phyloP scores from a whole-genome alignment of 495 filamentous ascomycete genomes.

The Patellaria atrata region DNA sequence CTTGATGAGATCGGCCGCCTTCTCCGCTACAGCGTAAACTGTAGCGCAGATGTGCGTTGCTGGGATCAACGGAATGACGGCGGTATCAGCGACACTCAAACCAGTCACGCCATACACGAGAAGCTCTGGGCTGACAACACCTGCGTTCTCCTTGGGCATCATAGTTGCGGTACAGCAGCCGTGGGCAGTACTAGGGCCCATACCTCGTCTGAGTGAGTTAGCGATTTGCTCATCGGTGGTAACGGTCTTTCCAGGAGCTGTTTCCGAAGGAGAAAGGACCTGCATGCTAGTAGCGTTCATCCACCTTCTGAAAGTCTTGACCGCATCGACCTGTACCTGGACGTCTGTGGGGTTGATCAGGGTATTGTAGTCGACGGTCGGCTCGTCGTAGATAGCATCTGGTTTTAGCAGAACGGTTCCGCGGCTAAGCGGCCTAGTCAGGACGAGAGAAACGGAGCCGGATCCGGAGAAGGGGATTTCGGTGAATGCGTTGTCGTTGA shows the following conservation, averaged over 20 bases:
- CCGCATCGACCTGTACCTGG: conserved; percentile 9
- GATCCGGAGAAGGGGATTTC: conserved; percentile 13
- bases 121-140: conserved; percentile 3
- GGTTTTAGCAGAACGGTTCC: conserved; percentile 12
- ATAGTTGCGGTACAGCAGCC: conserved; percentile 1
- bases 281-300: background rate
- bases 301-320: conserved; percentile 1
- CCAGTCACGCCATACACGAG: conserved; percentile 7
- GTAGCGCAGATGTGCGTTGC: conserved; percentile 1
- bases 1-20: conserved; percentile 10
- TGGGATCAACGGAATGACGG: conserved; percentile 2
- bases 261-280: conserved; percentile 2
- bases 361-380: conserved; percentile 13
- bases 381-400: conserved; percentile 3
- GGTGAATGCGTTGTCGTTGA: conserved; percentile 4
- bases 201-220: background rate
- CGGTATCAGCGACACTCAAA: conserved; percentile 4
- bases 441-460: conserved; percentile 8
- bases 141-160: conserved; percentile 6
- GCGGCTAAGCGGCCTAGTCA: conserved; percentile 18
- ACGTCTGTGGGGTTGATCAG: conserved; percentile 17
- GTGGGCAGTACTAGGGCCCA: conserved; percentile 3
- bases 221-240: conserved; percentile 6
- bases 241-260: conserved; percentile 1
- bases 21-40: conserved; percentile 10